Conservation (phyloP, 164 flowering plant genomes). For the Vitis cinerea region DNA sequence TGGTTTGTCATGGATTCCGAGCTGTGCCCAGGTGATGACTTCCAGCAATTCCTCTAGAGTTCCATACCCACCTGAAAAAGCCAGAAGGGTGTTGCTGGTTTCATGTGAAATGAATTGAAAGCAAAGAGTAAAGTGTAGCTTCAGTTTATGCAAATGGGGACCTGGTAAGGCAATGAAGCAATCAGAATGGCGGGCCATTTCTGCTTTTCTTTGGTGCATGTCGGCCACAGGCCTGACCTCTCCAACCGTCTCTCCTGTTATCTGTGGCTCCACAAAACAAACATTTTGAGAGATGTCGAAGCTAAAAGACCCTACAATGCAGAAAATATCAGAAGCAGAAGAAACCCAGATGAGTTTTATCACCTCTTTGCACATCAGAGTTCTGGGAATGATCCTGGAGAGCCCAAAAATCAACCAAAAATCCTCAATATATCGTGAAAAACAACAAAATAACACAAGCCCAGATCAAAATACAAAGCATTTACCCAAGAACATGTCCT, state of each 20-base stretch:
- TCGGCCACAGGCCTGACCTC: slow-evolving; percentile 54
- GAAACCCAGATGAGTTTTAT: neutral
- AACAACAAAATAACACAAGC: neutral
- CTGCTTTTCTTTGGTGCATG: slow-evolving; percentile 70
- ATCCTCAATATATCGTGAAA: neutral
- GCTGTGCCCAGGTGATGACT: slow-evolving; percentile 77
- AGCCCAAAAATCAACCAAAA: neutral
- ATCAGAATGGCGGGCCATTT: slow-evolving; percentile 64
- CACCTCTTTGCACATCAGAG: slow-evolving; percentile 58
- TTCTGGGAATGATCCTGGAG: slow-evolving; percentile 51
- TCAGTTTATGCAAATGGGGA: slow-evolving; percentile 4
- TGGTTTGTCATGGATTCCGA: slow-evolving; percentile 72
- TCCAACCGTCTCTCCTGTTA: slow-evolving; percentile 66
- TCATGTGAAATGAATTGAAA: no score
- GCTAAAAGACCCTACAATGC: no score
- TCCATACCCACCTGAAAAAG: slow-evolving; percentile 60
- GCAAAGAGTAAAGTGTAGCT: neutral
- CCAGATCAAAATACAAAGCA: neutral
- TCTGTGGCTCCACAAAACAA: slow-evolving; percentile 22
- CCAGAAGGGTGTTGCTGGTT: neutral
- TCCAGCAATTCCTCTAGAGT: slow-evolving; percentile 65
- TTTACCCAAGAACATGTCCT: slow-evolving; percentile 58
- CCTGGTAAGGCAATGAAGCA: slow-evolving; percentile 66
- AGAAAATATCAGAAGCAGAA: neutral
- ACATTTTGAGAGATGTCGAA: neutral